Evolutionary conservation across 352 stramenopile species (phyloP).

Genomic region (Thalassiosira livingstoniorum): DNA sequence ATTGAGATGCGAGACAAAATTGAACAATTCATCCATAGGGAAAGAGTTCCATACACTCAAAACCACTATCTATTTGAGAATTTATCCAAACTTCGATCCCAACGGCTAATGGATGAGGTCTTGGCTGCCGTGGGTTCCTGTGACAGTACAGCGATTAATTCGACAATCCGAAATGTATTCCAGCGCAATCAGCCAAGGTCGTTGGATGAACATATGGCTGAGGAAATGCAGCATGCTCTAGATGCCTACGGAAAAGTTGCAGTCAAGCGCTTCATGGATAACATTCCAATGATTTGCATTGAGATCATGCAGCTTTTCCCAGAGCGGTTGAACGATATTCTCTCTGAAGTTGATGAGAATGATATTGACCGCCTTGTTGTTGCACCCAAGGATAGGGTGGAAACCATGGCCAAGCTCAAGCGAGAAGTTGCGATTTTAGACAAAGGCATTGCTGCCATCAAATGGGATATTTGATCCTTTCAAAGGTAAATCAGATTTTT

Average conservation of each 20-base stretch:
- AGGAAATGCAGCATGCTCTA: constrained; percentile 80
- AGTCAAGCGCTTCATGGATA: constrained; percentile 75
- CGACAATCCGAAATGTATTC: constrained; percentile 72
- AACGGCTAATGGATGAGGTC: constrained; percentile 49
- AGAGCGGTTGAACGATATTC: constrained; percentile 37
- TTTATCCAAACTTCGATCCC: constrained; percentile 63
- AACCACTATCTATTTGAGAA: constrained; percentile 78
- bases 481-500: background rate
- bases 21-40: constrained; percentile 61
- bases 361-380: constrained; percentile 43
- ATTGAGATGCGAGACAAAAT: constrained; percentile 53
- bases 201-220: constrained; percentile 72
- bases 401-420: constrained; percentile 35
- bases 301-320: constrained; percentile 53
- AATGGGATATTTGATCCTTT: background rate
- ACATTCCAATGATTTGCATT: constrained; percentile 78
- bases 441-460: constrained; percentile 34
- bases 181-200: constrained; percentile 64
- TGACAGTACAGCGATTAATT: constrained; percentile 5
- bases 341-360: constrained; percentile 43
- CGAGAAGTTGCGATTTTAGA: constrained; percentile 27
- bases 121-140: constrained; percentile 1
- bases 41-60: constrained; percentile 74
- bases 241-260: constrained; percentile 75
- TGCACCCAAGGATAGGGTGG: constrained; percentile 19